Percentiles rank a stretch among this genome's conserved stretches.
Conservation (phyloP, 2,329 filamentous ascomycete species). For the Arthrobotrys entomopaga region DNA sequence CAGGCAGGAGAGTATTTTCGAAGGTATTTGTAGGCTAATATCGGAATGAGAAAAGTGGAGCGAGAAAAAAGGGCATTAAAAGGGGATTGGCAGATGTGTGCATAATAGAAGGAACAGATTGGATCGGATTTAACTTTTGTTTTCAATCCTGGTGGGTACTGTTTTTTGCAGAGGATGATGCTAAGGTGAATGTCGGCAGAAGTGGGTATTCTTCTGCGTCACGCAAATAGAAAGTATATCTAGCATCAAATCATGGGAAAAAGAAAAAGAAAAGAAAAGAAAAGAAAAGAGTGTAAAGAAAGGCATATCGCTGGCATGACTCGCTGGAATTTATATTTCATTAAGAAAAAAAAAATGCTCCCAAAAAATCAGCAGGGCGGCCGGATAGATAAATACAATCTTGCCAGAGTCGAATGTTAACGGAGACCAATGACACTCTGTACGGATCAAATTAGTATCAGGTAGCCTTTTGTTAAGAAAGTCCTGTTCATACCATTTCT, state of each 20-base stretch:
- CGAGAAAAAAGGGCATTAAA: slow-evolving; percentile 12
- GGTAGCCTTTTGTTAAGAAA: neutral
- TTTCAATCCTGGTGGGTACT: neutral
- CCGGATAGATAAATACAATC: slow-evolving; percentile 18
- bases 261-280: slow-evolving; percentile 8
- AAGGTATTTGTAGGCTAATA: slow-evolving; percentile 24
- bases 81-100: neutral
- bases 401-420: slow-evolving; percentile 22
- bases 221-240: neutral
- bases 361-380: slow-evolving; percentile 26
- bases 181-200: neutral
- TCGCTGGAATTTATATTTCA: slow-evolving; percentile 52
- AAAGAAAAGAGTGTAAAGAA: slow-evolving; percentile 27
- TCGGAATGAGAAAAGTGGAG: slow-evolving; percentile 3
- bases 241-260: neutral
- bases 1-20: slow-evolving; percentile 6
- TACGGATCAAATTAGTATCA: slow-evolving; percentile 4
- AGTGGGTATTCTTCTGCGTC: slow-evolving; percentile 10
- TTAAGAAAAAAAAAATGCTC: slow-evolving; percentile 50
- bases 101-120: neutral
- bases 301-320: slow-evolving; percentile 48
- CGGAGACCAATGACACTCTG: slow-evolving; percentile 52
- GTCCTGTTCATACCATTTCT: slow-evolving; percentile 73
- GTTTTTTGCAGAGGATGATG: slow-evolving; percentile 3
- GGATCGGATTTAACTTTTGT: neutral